Evolutionary conservation across 2,329 filamentous ascomycete species (phyloP).

Genomic region (Aquanectria penicillioides): DNA sequence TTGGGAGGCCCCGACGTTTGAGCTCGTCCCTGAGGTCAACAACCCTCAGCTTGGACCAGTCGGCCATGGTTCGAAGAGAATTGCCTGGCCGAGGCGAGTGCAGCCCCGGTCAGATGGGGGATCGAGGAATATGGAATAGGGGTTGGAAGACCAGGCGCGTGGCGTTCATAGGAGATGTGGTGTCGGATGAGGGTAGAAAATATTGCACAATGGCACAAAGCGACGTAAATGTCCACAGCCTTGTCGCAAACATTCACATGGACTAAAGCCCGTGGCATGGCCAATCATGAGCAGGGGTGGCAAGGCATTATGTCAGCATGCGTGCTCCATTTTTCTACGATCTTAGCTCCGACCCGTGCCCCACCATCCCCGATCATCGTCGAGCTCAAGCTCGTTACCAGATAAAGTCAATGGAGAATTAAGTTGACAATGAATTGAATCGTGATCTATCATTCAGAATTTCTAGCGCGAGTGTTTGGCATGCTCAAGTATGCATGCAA

Average conservation of each 20-base stretch:
- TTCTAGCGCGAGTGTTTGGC: no score
- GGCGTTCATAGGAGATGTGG: not conserved
- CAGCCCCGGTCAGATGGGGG: not conserved
- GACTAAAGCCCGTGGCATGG: slow-evolving; percentile 6
- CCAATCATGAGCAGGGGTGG: slow-evolving; percentile 27
- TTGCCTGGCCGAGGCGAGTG: slow-evolving; percentile 16
- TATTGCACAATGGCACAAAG: not conserved
- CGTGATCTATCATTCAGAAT: no score
- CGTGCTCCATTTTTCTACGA: slow-evolving; percentile 11
- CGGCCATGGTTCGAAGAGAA: slow-evolving; percentile 52
- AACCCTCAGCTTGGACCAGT: slow-evolving; percentile 74
- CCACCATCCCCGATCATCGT: slow-evolving; percentile 18
- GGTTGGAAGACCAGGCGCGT: not conserved
- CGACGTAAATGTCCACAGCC: slow-evolving; percentile 27
- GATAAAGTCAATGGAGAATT: not conserved
- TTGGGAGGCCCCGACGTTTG: slow-evolving; percentile 74
- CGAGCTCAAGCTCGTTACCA: slow-evolving; percentile 8
- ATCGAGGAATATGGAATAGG: not conserved
- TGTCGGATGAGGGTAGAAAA: slow-evolving; percentile 1
- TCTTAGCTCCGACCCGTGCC: slow-evolving; percentile 4
- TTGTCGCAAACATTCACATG: slow-evolving; percentile 36
- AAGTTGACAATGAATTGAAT: no score
- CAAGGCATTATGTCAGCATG: slow-evolving; percentile 33
- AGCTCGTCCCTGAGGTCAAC: slow-evolving; percentile 79
- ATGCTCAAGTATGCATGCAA: no score